Base-by-base conservation (phyloP, 2,329 filamentous ascomycete genomes). In the Trichophyton simii region DNA sequence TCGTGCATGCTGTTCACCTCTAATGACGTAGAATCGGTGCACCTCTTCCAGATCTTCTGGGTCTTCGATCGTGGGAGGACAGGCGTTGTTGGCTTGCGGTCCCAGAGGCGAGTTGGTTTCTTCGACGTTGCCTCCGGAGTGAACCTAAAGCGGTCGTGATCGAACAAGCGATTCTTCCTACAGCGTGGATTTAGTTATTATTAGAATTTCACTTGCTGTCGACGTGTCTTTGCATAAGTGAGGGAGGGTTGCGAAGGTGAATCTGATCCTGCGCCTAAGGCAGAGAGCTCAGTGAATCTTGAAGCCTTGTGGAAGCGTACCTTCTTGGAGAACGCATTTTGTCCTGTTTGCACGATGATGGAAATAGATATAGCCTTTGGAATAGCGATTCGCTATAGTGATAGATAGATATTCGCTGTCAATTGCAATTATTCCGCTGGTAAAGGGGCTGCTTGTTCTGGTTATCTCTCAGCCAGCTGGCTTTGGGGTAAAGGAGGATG, bases 31-130 rank as follows among this genome's bases (percentile, higher is more conserved):
- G 67, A 74, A 2, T 71, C 67, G 31, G 69, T 69, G 62, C 77
- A 72, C 57, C 76, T 72, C 65, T 78, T 78, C 76, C 76, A 78
- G 60, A 78, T 69, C 61, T 77, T 78, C 57, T 74, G 74, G 44
- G 75, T 69, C 46, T 74, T 75, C 46, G 72, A 69, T 9, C 74
- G 73, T 13, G 71, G 66, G 42, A 70, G 64, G 57, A 75, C 73
- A 2, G 76, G 72, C 4, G 73, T 76, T 3, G 75, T 72, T 18
- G 76, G 76, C 61, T 74, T 74, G 62, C 76, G 75, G 61, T 78
- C 76, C 76, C 76, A 78, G 62, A 74, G 65, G 61, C 73, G 75
- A 34, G 75, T 74, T 41, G 68, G 63, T 36, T 68, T 67, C 54
- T 67, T 70, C n/a, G 68, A 62, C 36, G 68, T 67, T 57, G 73